These are phyloP conservation scores for Entomortierella beljakovae DNA, from an alignment of 192 early-diverging fungal genomes.

Conservation along the genomic window DNA sequence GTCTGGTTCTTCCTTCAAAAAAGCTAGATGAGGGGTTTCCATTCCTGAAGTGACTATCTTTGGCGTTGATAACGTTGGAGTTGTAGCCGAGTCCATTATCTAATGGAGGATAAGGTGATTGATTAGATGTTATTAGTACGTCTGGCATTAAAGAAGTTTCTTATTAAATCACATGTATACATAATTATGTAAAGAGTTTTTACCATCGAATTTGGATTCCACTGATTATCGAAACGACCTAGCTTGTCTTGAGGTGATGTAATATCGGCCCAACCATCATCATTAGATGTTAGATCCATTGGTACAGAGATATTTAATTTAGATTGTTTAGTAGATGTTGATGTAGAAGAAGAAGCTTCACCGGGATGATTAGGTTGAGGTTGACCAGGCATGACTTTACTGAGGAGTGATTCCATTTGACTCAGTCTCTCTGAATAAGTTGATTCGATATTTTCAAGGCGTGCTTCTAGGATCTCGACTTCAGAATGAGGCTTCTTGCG, in stretches of 20 bases:
- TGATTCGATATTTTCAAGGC: slow-evolving; percentile 46
- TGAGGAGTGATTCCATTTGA: slow-evolving; percentile 48
- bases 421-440: slow-evolving; percentile 42
- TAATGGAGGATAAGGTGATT: too few relatives aligned
- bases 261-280: slow-evolving; percentile 50
- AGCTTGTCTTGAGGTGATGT: slow-evolving; percentile 39
- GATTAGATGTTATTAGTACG: too few relatives aligned
- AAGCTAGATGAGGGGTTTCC: slow-evolving; percentile 17
- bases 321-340: slow-evolving; percentile 4
- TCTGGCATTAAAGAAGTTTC: not conserved
- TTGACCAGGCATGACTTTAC: slow-evolving; percentile 47
- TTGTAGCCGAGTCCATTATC: slow-evolving; percentile 21
- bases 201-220: slow-evolving; percentile 40
- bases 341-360: not conserved
- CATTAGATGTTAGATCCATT: slow-evolving; percentile 14
- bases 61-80: slow-evolving; percentile 13
- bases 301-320: slow-evolving; percentile 11
- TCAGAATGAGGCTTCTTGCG: slow-evolving; percentile 50
- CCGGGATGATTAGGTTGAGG: not conserved
- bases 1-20: slow-evolving; percentile 32
- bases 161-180: not conserved
- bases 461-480: slow-evolving; percentile 47
- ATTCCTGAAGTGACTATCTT: slow-evolving; percentile 1
- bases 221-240: slow-evolving; percentile 6
- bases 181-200: not conserved